These are phyloP conservation scores for Annulohypoxylon truncatum DNA, from an alignment of 2,329 filamentous ascomycete genomes.

Conservation along the genomic window DNA sequence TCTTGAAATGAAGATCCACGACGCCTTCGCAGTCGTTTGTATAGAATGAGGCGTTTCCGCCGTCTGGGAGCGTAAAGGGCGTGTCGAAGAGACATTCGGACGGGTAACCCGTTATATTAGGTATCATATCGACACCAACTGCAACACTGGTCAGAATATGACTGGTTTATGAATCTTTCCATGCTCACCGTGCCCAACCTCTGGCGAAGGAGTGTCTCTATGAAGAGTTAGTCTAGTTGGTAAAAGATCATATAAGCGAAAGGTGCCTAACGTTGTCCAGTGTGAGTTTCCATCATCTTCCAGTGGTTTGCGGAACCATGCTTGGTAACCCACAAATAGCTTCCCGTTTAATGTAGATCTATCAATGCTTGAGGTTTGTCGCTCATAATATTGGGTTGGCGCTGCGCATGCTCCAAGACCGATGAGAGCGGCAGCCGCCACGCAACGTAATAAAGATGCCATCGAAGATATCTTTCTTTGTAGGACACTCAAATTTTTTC, in stretches of 20 bases:
- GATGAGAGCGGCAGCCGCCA: neutral
- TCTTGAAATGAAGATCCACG: slow-evolving; percentile 45
- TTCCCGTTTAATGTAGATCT: slow-evolving; percentile 44
- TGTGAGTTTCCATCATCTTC: slow-evolving; percentile 45
- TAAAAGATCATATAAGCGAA: neutral
- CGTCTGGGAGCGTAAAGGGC: slow-evolving; percentile 38
- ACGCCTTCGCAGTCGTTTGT: slow-evolving; percentile 45
- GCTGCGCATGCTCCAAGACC: neutral
- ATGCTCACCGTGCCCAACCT: slow-evolving; percentile 39
- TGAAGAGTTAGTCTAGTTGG: neutral
- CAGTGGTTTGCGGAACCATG: slow-evolving; percentile 45
- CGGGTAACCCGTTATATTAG: slow-evolving; percentile 42
- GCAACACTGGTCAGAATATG: neutral
- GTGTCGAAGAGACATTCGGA: slow-evolving; percentile 45
- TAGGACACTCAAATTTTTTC: neutral
- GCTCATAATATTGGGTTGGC: neutral
- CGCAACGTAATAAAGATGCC: neutral
- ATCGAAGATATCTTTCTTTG: neutral
- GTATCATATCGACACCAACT: slow-evolving; percentile 46
- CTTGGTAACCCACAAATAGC: slow-evolving; percentile 45
- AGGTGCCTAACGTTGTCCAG: slow-evolving; percentile 43
- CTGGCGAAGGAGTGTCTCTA: slow-evolving; percentile 38
- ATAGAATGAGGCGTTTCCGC: slow-evolving; percentile 40
- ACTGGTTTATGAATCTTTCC: too few relatives aligned
- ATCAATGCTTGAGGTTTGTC: slow-evolving; percentile 39